These are phyloP conservation scores for Hippophae tibetana DNA, from an alignment of 306 rosid species.

Conservation along the genomic window DNA sequence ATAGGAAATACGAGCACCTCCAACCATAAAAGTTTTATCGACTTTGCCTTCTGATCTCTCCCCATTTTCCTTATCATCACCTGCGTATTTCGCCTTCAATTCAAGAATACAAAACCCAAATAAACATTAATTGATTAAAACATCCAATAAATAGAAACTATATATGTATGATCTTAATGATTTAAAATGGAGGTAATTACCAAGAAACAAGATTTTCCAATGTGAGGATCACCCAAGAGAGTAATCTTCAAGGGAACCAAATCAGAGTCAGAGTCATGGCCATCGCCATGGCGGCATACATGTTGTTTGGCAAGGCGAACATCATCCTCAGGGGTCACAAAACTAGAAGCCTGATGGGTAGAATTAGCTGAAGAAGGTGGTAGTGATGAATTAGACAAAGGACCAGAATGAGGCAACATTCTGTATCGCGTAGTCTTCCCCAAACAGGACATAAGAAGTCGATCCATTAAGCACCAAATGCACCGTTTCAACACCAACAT, in stretches of 20 bases:
- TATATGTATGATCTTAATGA: not conserved
- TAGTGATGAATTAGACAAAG: not conserved
- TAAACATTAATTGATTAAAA: not conserved
- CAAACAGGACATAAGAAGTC: constrained; percentile 38
- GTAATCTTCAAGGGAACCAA: constrained; percentile 78
- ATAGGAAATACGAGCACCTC: constrained; percentile 78
- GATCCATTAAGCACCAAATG: constrained; percentile 42
- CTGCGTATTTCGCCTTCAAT: constrained; percentile 67
- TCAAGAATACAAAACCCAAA: not conserved
- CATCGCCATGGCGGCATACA: not conserved
- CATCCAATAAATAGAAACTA: not conserved
- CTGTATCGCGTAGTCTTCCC: constrained; percentile 38
- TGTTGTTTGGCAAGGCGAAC: not conserved
- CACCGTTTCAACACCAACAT: constrained; percentile 50
- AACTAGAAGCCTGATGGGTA: not conserved
- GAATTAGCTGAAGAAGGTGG: not conserved
- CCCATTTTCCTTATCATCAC: constrained; percentile 34
- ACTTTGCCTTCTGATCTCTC: constrained; percentile 36
- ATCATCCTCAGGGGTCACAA: not conserved
- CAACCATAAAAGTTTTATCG: constrained; percentile 61
- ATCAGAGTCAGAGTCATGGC: constrained; percentile 38
- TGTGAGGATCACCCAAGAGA: constrained; percentile 72
- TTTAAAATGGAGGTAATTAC: constrained; percentile 17
- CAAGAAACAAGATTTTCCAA: constrained; percentile 89
- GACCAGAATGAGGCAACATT: constrained; percentile 30